These are phyloP conservation scores for Trametes coccinea DNA, from an alignment of 768 basidiomycete genomes.

Conservation along the genomic window DNA sequence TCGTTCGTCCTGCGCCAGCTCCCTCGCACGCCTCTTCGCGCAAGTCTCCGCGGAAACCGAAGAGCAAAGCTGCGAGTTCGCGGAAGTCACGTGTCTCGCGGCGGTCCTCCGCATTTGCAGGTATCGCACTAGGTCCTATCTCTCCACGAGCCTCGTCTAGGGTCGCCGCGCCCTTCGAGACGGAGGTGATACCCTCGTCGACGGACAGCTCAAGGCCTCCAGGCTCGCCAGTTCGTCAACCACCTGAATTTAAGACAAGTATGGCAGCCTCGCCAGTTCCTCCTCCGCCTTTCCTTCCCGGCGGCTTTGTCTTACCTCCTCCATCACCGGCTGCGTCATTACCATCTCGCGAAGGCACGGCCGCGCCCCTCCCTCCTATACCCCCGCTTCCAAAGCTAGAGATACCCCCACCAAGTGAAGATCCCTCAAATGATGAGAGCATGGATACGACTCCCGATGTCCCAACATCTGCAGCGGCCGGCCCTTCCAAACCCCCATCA, in stretches of 20 bases:
- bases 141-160: slow-evolving; percentile 43
- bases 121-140: slow-evolving; percentile 26
- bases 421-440: slow-evolving; percentile 1
- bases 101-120: slow-evolving; percentile 44
- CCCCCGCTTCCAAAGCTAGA: slow-evolving; percentile 25
- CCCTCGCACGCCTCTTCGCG: slow-evolving; percentile 43
- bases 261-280: slow-evolving; percentile 28
- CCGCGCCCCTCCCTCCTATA: slow-evolving; percentile 31
- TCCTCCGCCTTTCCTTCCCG: slow-evolving; percentile 54
- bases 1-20: slow-evolving; percentile 9
- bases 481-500: not conserved
- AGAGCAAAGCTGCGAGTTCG: slow-evolving; percentile 44
- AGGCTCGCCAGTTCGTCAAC: slow-evolving; percentile 26
- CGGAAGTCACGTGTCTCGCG: slow-evolving; percentile 50
- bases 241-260: slow-evolving; percentile 34
- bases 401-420: slow-evolving; percentile 18
- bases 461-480: not conserved
- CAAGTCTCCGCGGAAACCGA: slow-evolving; percentile 44
- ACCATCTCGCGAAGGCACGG: slow-evolving; percentile 47
- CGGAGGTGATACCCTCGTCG: slow-evolving; percentile 45
- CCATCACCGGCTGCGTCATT: slow-evolving; percentile 71
- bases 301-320: slow-evolving; percentile 76
- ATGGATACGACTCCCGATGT: slow-evolving; percentile 8
- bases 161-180: slow-evolving; percentile 51
- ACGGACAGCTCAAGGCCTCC: not conserved